Conservation (phyloP, 2,329 filamentous ascomycete species). For the Trichothecium sympodiale region DNA sequence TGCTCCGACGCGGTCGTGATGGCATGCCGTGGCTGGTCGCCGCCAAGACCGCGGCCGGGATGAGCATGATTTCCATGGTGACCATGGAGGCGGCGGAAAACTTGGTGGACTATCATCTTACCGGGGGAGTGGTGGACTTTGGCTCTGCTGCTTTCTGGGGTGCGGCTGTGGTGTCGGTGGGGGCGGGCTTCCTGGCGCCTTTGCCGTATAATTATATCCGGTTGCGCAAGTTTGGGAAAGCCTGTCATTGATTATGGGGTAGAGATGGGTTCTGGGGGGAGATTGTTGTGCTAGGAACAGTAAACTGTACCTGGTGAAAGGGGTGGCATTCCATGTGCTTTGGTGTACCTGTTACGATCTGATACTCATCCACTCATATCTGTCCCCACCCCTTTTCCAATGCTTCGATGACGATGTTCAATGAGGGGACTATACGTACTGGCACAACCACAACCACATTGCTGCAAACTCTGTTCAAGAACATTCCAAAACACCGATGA, state of each 20-base stretch:
- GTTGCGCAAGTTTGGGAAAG: constrained; percentile 35
- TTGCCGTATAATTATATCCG: constrained; percentile 42
- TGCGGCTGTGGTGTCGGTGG: constrained; percentile 32
- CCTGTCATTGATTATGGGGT: constrained; percentile 25
- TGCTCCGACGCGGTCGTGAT: constrained; percentile 37
- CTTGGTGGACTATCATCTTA: constrained; percentile 42
- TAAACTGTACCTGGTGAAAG: too few species aligned
- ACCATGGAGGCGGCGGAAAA: constrained; percentile 48
- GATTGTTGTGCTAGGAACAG: too few species aligned
- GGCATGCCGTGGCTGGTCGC: constrained; percentile 33
- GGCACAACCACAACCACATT: too few species aligned
- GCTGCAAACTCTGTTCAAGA: too few species aligned
- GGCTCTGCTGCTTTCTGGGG: constrained; percentile 38
- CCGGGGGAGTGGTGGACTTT: constrained; percentile 35
- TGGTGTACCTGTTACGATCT: too few species aligned
- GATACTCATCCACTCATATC: too few species aligned
- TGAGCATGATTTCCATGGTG: constrained; percentile 48
- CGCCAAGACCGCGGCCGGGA: constrained; percentile 40
- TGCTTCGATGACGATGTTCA: too few species aligned
- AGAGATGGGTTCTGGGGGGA: background rate
- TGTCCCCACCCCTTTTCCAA: too few species aligned
- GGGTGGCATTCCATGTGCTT: too few species aligned
- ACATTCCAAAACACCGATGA: too few species aligned
- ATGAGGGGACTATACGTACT: too few species aligned
- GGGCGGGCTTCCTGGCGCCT: constrained; percentile 34